Conservation (phyloP, 2,329 filamentous ascomycete genomes). For the Fusarium marasasianum region DNA sequence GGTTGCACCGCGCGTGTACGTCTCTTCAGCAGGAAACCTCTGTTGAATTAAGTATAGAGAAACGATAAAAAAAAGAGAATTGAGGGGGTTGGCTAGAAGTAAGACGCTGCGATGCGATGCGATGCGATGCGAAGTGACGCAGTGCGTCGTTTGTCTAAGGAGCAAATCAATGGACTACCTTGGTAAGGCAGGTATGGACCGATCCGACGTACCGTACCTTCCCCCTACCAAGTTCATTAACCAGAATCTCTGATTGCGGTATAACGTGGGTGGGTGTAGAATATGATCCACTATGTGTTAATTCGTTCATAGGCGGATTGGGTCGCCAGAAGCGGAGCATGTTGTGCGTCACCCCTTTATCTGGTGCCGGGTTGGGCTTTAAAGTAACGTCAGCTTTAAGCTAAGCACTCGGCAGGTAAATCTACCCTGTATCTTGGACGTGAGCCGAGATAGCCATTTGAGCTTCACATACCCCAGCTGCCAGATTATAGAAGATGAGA, state of each 20-base stretch:
- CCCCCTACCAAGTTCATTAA: conserved; percentile 33
- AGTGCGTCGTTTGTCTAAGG: conserved; percentile 45
- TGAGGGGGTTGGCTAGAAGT: conserved; percentile 2
- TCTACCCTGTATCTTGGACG: background rate
- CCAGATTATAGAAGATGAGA: background rate
- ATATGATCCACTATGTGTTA: conserved; percentile 1
- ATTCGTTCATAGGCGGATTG: background rate
- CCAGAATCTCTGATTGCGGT: conserved; percentile 11
- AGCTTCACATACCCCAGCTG: background rate
- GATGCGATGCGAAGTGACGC: conserved; percentile 40
- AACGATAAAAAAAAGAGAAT: background rate
- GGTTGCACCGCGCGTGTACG: conserved; percentile 34
- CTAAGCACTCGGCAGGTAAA: background rate
- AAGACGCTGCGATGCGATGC: conserved; percentile 30
- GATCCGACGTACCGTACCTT: conserved; percentile 18
- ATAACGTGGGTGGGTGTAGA: background rate
- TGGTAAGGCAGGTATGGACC: conserved; percentile 30
- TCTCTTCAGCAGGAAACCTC: conserved; percentile 19
- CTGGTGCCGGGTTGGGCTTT: conserved; percentile 4
- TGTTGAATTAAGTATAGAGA: conserved; percentile 8
- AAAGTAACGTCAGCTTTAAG: conserved; percentile 12
- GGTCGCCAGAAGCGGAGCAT: background rate
- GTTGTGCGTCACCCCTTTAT: conserved; percentile 8
- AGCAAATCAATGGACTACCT: conserved; percentile 32
- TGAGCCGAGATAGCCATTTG: background rate